Base-by-base conservation (phyloP, 768 basidiomycete genomes). In the Leccinum olivaceopallidum region DNA sequence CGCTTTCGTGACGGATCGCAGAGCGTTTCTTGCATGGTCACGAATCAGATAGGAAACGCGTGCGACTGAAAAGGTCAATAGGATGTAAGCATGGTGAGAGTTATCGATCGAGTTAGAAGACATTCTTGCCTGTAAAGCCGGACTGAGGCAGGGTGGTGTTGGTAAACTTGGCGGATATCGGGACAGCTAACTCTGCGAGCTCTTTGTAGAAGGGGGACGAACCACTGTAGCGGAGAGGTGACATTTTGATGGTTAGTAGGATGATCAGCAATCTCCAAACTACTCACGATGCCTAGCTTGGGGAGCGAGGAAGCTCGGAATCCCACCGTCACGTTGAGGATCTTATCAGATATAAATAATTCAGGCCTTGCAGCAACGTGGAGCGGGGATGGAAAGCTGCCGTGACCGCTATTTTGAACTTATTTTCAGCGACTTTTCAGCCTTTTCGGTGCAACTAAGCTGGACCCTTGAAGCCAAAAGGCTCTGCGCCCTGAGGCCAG, bases 1-100 rank as follows among this genome's bases (percentile, higher is more conserved):
- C 0, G 77, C 73, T 66, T 80, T 84, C 9, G 72, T 66, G 56
- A 83, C 56, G 2, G 74, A 77, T 63, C 79, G 76, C 62, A 82
- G 85, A 32, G 68, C 62, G 56, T 87, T 85, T 48, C 78, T 75
- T 22, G 71, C 67, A 63, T 85, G 83, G 67, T 88, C 85, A 36
- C 78, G 75, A 22, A 80, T 72, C 2, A 80, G 77, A 59, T 80
- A 84, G 0, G 76, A 72, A 22, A 84, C 65, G 28, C 83, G 79
- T 36, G 83, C 67, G 9, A 73, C 82, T 81, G 5, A 26, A 52
- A 49, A 22, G 48, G 14, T 49, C 1, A 24, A 24, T 24, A 4
- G 42, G 8, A 24, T 30, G 10, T 20, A 36, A 12, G 6, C 20
- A 5, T 32, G 6, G 28, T 20, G 4, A 18, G 8, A 24, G 7